A percentile compares a stretch with the other conserved stretches of the same genome.
Evolutionary conservation across 768 basidiomycete species (phyloP).

Genomic region (Lactifluus pinguis): DNA sequence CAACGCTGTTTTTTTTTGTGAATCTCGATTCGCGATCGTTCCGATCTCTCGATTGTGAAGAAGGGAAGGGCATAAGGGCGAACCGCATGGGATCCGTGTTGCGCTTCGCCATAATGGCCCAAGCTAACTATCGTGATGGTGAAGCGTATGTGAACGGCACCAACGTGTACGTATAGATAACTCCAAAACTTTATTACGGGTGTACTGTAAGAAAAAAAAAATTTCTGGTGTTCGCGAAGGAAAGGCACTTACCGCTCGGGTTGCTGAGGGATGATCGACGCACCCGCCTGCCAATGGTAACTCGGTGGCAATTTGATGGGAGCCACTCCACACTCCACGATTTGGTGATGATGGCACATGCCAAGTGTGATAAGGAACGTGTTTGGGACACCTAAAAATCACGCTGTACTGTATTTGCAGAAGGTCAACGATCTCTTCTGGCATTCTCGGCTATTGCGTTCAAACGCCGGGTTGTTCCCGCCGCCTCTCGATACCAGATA

Average conservation of each 20-base stretch:
- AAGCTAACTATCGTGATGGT: no score
- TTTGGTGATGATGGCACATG: not conserved
- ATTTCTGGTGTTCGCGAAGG: not conserved
- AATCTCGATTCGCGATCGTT: not conserved
- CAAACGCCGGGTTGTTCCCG: no score
- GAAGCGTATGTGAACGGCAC: not conserved
- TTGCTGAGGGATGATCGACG: constrained; percentile 1
- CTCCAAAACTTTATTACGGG: not conserved
- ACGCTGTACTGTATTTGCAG: no score
- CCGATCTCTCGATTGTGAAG: not conserved
- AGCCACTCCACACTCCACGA: not conserved
- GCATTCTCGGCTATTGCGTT: no score
- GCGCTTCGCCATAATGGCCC: no score
- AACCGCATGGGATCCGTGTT: not conserved
- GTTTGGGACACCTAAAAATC: no score
- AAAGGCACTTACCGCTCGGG: not conserved
- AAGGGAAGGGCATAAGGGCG: not conserved
- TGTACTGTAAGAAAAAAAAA: not conserved
- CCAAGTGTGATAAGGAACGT: no score
- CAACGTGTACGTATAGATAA: not conserved
- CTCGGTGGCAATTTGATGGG: not conserved
- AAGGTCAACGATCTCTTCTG: no score
- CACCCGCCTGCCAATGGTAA: not conserved
- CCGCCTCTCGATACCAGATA: no score
- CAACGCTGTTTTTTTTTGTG: not conserved